phyloP scores from a whole-genome alignment of 805 yeast genomes.

The Wickerhamiella kurtzmanii region DNA sequence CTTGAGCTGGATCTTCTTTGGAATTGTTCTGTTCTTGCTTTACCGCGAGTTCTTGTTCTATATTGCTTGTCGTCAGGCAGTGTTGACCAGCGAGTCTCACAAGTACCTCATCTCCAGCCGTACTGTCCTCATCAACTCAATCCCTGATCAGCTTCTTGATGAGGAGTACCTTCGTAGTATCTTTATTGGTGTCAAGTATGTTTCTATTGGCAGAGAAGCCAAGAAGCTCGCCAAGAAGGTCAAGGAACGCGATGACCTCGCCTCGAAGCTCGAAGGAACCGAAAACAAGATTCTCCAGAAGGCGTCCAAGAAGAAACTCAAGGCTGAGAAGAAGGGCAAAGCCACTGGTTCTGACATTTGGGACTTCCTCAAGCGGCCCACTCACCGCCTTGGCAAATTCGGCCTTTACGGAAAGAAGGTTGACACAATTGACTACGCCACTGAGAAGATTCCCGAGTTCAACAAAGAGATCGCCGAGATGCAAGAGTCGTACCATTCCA shows the following conservation, averaged over 20 bases:
- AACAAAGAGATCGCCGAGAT: slow-evolving; percentile 48
- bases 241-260: slow-evolving; percentile 44
- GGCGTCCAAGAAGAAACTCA: slow-evolving; percentile 50
- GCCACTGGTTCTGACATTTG: slow-evolving; percentile 14
- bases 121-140: slow-evolving; percentile 72
- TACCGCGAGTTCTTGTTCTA: slow-evolving; percentile 75
- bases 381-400: slow-evolving; percentile 51
- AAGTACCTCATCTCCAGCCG: slow-evolving; percentile 63
- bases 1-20: slow-evolving; percentile 66
- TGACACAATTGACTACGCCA: slow-evolving; percentile 63
- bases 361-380: slow-evolving; percentile 45
- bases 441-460: slow-evolving; percentile 51
- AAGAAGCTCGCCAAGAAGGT: slow-evolving; percentile 43
- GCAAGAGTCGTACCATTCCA: slow-evolving; percentile 42
- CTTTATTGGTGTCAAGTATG: slow-evolving; percentile 69
- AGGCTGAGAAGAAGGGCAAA: slow-evolving; percentile 54
- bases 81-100: slow-evolving; percentile 67
- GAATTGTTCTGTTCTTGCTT: slow-evolving; percentile 52
- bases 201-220: slow-evolving; percentile 64
- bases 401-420: slow-evolving; percentile 66
- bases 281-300: slow-evolving; percentile 41
- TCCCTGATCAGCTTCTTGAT: slow-evolving; percentile 59
- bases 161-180: slow-evolving; percentile 60
- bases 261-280: slow-evolving; percentile 52
- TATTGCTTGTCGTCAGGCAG: slow-evolving; percentile 63